Percentiles rank a stretch among this genome's conserved stretches.
These are phyloP conservation scores for Stephania yunnanensis DNA, from an alignment of 164 flowering plant species.

Conservation along the genomic window DNA sequence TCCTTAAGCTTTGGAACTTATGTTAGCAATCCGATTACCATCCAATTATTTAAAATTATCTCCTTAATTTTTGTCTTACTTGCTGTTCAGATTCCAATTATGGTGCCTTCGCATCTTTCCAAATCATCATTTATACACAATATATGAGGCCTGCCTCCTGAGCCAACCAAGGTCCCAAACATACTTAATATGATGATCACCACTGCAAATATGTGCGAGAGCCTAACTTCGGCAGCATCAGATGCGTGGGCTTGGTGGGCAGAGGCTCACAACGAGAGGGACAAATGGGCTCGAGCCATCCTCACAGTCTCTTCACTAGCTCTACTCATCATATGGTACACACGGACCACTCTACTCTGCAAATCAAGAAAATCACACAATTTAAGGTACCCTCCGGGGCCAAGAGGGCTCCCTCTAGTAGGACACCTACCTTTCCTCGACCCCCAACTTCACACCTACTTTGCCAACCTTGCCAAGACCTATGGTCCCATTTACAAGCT, in stretches of 20 bases:
- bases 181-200: too few species aligned
- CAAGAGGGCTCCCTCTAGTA: constrained; percentile 6
- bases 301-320: not conserved
- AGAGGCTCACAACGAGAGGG: not conserved
- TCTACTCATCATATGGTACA: not conserved
- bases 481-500: constrained; percentile 30
- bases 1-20: too few species aligned
- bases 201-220: too few species aligned
- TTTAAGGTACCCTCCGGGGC: not conserved
- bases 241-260: not conserved
- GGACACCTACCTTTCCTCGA: constrained; percentile 24
- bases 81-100: too few species aligned
- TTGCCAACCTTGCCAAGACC: constrained; percentile 12
- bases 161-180: too few species aligned
- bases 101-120: too few species aligned
- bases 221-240: not conserved
- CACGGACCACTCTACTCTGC: not conserved
- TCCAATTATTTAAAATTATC: too few species aligned
- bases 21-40: too few species aligned
- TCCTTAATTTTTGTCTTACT: too few species aligned
- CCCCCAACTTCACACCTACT: constrained; percentile 18
- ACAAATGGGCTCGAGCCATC: not conserved
- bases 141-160: too few species aligned
- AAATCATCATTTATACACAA: too few species aligned
- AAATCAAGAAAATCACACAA: not conserved